A percentile compares a stretch with the other conserved stretches of the same genome.
These are phyloP conservation scores for Quercus phellos DNA, from an alignment of 331 rosid species.

Conservation along the genomic window DNA sequence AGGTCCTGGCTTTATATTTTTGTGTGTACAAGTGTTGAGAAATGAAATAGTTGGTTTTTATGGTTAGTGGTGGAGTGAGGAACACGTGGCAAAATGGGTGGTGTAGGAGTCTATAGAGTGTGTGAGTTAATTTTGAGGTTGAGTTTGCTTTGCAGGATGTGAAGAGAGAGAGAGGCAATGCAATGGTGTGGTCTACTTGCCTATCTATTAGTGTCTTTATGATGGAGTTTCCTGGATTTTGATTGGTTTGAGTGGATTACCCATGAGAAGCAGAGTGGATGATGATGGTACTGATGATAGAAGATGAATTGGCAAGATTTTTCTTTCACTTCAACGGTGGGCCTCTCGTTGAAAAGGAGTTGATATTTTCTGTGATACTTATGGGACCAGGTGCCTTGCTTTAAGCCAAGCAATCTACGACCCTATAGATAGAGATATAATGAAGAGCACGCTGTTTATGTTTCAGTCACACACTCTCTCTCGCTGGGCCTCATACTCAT, in stretches of 20 bases:
- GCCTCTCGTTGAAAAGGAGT: constrained; percentile 10
- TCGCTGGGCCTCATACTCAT: not conserved
- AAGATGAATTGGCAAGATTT: not conserved
- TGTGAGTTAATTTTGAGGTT: constrained; percentile 29
- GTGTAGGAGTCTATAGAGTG: constrained; percentile 5
- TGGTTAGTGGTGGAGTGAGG: constrained; percentile 43
- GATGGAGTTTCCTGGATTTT: constrained; percentile 62
- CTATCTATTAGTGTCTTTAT: constrained; percentile 42
- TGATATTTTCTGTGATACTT: constrained; percentile 28
- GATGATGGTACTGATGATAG: constrained; percentile 30
- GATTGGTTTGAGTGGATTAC: constrained; percentile 76
- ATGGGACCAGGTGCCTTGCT: constrained; percentile 30
- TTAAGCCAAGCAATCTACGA: not conserved
- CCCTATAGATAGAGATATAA: no score
- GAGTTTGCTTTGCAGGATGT: constrained; percentile 18
- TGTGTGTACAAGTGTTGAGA: constrained; percentile 28
- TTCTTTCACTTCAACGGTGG: not conserved
- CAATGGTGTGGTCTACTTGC: not conserved
- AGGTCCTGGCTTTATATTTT: constrained; percentile 38
- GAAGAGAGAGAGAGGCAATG: constrained; percentile 1
- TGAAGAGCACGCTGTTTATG: no score
- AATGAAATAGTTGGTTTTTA: constrained; percentile 26
- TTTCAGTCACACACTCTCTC: not conserved
- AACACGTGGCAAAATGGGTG: constrained; percentile 54
- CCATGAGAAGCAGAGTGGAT: constrained; percentile 23